These are phyloP conservation scores for Penicillium dipodomyicola DNA, from an alignment of 495 filamentous ascomycete genomes.

Conservation along the genomic window DNA sequence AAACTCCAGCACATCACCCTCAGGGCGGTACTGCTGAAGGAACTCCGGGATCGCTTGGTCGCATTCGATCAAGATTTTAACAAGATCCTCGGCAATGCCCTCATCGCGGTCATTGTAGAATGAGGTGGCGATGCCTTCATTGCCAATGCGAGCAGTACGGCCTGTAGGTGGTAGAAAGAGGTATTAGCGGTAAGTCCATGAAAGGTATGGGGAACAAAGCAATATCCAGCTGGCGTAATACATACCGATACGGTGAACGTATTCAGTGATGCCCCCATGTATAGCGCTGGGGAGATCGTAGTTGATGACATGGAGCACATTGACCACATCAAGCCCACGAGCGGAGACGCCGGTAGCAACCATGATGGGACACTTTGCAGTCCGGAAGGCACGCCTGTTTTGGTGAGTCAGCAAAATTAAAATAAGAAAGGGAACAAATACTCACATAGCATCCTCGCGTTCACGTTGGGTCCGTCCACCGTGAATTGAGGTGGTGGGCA, in stretches of 20 bases:
- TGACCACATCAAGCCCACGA: conserved; percentile 86
- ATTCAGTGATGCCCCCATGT: conserved; percentile 89
- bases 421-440: conserved; percentile 7
- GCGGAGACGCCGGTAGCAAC: conserved; percentile 81
- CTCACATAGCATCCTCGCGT: conserved; percentile 86
- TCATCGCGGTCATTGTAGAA: conserved; percentile 78
- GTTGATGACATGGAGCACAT: conserved; percentile 90
- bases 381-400: conserved; percentile 73
- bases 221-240: conserved; percentile 12
- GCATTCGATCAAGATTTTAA: conserved; percentile 77
- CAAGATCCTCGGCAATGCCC: conserved; percentile 64
- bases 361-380: conserved; percentile 70
- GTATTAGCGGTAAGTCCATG: neutral
- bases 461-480: conserved; percentile 83
- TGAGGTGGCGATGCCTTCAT: conserved; percentile 79
- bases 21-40: conserved; percentile 60
- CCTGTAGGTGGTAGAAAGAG: conserved; percentile 43
- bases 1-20: conserved; percentile 51
- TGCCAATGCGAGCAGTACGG: conserved; percentile 91
- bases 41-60: conserved; percentile 80
- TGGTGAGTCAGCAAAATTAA: neutral
- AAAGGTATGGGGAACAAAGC: neutral
- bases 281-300: conserved; percentile 70
- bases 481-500: conserved; percentile 87
- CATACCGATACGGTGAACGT: conserved; percentile 89